Base-by-base conservation (phyloP, 768 basidiomycete species). In the Suillus alpinus region DNA sequence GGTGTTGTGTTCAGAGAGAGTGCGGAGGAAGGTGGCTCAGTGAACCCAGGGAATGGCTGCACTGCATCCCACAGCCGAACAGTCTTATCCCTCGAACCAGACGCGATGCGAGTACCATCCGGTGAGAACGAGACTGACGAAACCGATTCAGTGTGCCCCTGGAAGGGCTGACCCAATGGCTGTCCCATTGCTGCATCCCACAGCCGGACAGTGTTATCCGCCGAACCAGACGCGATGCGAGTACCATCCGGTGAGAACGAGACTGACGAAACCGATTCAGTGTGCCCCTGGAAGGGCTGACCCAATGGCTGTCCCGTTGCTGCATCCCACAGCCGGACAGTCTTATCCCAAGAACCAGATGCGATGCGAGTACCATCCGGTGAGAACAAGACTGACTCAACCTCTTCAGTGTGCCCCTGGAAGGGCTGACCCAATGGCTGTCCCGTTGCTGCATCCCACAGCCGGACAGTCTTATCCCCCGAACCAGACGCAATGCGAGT, bases 361-460 rank as follows among this genome's bases (percentile, higher is more conserved):
- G 31, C 56, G n/a, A 57, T 57, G 23, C 40, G 29, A 10, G 36
- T 57, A 1, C 56, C 56, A 57, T 41, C 39, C 14, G 40, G 9
- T 4, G 56, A 57, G 56, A 57, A 57, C 3, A 39, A 57, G 7
- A 57, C 39, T 57, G 56, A 57, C 16, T 18, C 9, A 20, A 57
- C 56, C 26, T 2, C 1, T 1, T 26, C 26, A 41, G 56, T 57
- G 13, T 57, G 56, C 9, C 40, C 56, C 37, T 20, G 10, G 9
- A 57, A 26, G n/a, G 56, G 37, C 23, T 29, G 23, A 6, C 56
- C 39, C 6, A 57, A 32, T 13, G 39, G 56, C 37, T 20, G 14
- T 3, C 39, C 40, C 6, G 23, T 56, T 16, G 10, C 26, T 31
- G 40, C 6, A 43, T 43, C 26, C 56, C 56, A 57, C 13, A 57